A percentile compares a stretch with the other conserved stretches of the same genome.
These are phyloP conservation scores for Dryas octopetala DNA, from an alignment of 306 rosid genomes.

Conservation along the genomic window DNA sequence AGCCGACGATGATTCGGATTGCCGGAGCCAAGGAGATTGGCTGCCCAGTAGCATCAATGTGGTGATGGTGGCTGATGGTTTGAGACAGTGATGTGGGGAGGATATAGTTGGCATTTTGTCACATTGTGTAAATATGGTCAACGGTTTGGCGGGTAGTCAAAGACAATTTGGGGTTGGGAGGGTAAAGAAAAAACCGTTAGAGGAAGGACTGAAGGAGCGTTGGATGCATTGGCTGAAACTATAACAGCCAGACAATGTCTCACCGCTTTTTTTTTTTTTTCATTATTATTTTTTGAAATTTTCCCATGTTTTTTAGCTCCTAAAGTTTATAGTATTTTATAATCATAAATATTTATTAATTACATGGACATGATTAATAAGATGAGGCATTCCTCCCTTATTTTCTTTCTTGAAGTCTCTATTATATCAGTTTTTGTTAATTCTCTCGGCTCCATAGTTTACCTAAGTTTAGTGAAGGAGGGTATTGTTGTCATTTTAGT, in stretches of 20 bases:
- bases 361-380: constrained; percentile 48
- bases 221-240: constrained; percentile 18
- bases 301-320: constrained; percentile 18
- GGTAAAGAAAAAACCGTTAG: constrained; percentile 49
- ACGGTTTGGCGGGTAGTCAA: constrained; percentile 43
- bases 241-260: constrained; percentile 18
- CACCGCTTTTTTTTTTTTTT: neutral
- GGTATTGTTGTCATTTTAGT: too few species aligned
- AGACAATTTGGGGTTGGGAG: constrained; percentile 40
- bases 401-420: neutral
- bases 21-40: constrained; percentile 45
- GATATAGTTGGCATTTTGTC: constrained; percentile 35
- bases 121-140: constrained; percentile 62
- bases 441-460: too few species aligned
- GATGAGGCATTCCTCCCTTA: constrained; percentile 45
- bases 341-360: constrained; percentile 49
- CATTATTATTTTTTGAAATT: constrained; percentile 22
- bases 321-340: constrained; percentile 26
- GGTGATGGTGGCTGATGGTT: constrained; percentile 38
- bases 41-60: constrained; percentile 63
- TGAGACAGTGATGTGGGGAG: constrained; percentile 22
- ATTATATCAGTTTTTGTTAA: neutral
- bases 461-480: too few species aligned
- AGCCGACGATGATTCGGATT: constrained; percentile 47
- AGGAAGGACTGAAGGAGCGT: constrained; percentile 18